Conservation (phyloP, 1,139 yeast genomes). For the Yamadazyma buinensis region DNA sequence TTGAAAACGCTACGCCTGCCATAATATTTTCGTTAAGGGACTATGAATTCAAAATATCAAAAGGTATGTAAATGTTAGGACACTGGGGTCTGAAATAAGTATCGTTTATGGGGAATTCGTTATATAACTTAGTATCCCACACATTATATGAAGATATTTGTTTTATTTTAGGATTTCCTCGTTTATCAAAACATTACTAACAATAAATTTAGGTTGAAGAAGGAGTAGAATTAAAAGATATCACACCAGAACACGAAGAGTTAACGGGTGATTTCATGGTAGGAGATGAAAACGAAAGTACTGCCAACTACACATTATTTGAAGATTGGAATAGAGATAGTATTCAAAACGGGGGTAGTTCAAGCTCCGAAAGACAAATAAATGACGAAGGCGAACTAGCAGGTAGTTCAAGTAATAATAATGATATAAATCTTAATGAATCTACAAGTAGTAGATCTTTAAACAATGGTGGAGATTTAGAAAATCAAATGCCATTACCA, state of each 20-base stretch:
- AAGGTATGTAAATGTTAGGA: slow-evolving; percentile 15
- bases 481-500: slow-evolving; percentile 17
- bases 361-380: too few species aligned
- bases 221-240: slow-evolving; percentile 12
- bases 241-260: slow-evolving; percentile 5
- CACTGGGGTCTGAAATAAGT: too few species aligned
- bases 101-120: too few species aligned
- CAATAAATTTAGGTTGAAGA: slow-evolving; percentile 10
- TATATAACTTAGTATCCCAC: too few species aligned
- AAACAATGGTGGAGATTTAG: slow-evolving; percentile 11
- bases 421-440: not conserved
- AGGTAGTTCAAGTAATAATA: not conserved
- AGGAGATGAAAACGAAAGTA: slow-evolving; percentile 8
- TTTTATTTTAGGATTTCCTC: too few species aligned
- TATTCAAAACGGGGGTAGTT: too few species aligned
- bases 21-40: not conserved
- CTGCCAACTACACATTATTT: not conserved
- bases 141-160: too few species aligned
- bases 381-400: not conserved
- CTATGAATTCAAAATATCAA: slow-evolving; percentile 11
- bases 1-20: slow-evolving; percentile 1
- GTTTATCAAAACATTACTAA: too few species aligned
- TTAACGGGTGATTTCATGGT: slow-evolving; percentile 13
- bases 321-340: not conserved
- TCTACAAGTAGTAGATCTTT: not conserved